Evolutionary conservation across 2,329 filamentous ascomycete genomes (phyloP).

Genomic region (Setomelanomma holmii): DNA sequence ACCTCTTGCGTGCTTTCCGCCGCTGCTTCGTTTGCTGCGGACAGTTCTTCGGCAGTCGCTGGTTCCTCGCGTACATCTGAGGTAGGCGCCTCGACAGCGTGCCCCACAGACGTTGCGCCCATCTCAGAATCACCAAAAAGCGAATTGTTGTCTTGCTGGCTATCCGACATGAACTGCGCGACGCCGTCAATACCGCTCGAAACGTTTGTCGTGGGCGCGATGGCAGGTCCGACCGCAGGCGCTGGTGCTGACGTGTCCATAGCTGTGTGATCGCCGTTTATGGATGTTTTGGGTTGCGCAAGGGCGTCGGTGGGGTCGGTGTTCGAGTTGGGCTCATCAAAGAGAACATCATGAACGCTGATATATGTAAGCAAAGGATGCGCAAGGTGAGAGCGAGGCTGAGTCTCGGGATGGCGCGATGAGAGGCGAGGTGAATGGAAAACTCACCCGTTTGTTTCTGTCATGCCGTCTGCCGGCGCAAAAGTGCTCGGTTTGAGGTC

Average conservation of each 20-base stretch:
- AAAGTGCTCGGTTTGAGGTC: conserved; percentile 61
- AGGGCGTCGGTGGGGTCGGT: conserved; percentile 22
- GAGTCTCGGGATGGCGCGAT: neutral
- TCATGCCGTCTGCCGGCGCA: conserved; percentile 58
- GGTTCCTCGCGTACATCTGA: conserved; percentile 45
- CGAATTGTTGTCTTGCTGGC: conserved; percentile 49
- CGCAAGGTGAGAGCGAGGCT: conserved; percentile 14
- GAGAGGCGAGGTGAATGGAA: conserved; percentile 3
- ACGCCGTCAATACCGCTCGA: conserved; percentile 53
- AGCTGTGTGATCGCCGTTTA: conserved; percentile 41
- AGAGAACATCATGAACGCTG: conserved; percentile 46
- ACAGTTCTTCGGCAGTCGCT: conserved; percentile 16
- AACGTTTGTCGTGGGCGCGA: conserved; percentile 51
- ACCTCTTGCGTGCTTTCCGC: conserved; percentile 39
- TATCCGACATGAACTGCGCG: conserved; percentile 52
- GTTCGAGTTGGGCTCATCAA: conserved; percentile 39
- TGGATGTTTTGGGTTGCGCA: conserved; percentile 31
- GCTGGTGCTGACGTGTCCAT: conserved; percentile 34
- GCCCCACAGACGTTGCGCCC: conserved; percentile 40
- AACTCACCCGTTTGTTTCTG: conserved; percentile 67
- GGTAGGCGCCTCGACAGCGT: conserved; percentile 51
- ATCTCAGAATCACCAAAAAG: conserved; percentile 45
- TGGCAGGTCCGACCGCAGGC: conserved; percentile 35
- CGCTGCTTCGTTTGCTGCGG: conserved; percentile 23
- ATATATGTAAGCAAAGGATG: conserved; percentile 20